Conservation (phyloP, 73 alveolate species). For the Tetrahymena elliotti region DNA sequence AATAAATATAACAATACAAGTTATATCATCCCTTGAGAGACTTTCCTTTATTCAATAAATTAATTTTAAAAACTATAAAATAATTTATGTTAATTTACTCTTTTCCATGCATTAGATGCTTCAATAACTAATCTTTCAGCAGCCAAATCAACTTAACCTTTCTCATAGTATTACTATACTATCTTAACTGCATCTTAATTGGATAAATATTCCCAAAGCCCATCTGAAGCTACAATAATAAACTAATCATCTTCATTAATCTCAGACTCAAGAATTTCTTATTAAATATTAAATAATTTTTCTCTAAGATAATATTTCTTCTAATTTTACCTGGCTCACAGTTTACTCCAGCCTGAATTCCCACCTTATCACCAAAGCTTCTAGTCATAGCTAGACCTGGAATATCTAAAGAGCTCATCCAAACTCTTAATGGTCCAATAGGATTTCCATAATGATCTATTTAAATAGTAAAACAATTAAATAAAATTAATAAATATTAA, state of each 20-base stretch:
- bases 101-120: conserved; percentile 32
- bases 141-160: conserved; percentile 22
- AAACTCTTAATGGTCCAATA: conserved; percentile 65
- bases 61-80: background rate
- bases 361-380: conserved; percentile 54
- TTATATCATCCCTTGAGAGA: conserved; percentile 25
- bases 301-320: too few species aligned
- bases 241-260: conserved; percentile 16
- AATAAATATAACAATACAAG: conserved; percentile 23
- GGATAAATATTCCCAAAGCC: conserved; percentile 30
- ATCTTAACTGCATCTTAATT: conserved; percentile 36
- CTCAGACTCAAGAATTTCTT: conserved; percentile 16
- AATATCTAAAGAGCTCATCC: conserved; percentile 22
- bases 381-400: conserved; percentile 73
- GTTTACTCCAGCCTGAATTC: conserved; percentile 51
- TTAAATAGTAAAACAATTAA: background rate
- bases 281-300: too few species aligned
- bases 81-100: background rate
- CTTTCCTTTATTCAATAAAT: background rate
- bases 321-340: conserved; percentile 50
- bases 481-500: background rate
- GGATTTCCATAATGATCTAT: conserved; percentile 23
- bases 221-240: conserved; percentile 40
- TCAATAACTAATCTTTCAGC: conserved; percentile 34
- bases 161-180: conserved; percentile 10